Conservation (phyloP, 805 yeast genomes). For the Vanderwaltozyma verrucispora region DNA sequence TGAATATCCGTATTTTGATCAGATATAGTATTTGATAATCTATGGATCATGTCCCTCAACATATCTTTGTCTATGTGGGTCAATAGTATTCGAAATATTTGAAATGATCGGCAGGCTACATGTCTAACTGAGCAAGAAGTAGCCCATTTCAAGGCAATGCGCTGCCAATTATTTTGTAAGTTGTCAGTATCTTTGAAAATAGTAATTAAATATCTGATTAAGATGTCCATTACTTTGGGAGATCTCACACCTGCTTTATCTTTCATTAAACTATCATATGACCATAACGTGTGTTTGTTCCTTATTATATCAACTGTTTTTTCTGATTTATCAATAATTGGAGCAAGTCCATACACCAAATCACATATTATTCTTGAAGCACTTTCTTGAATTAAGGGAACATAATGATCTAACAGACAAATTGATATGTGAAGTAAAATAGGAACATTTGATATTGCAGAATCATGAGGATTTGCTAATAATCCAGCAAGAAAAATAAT, state of each 20-base stretch:
- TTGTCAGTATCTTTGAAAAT: conserved; percentile 42
- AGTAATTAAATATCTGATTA: conserved; percentile 53
- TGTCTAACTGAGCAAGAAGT: conserved; percentile 96
- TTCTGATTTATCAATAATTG: conserved; percentile 42
- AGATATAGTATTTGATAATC: conserved; percentile 85
- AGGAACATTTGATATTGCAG: conserved; percentile 52
- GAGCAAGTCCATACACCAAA: conserved; percentile 51
- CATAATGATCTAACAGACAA: conserved; percentile 79
- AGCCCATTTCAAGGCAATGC: conserved; percentile 82
- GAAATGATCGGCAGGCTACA: conserved; percentile 93
- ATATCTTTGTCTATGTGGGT: conserved; percentile 73
- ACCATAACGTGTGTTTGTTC: conserved; percentile 52
- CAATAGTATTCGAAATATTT: conserved; percentile 76
- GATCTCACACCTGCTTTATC: conserved; percentile 74
- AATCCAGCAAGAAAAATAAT: conserved; percentile 78
- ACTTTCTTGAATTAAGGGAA: conserved; percentile 72
- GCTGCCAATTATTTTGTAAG: conserved; percentile 77
- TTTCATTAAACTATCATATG: conserved; percentile 72
- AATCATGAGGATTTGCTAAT: conserved; percentile 54
- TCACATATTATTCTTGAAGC: conserved; percentile 69
- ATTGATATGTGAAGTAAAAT: conserved; percentile 68
- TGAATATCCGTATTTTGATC: conserved; percentile 86
- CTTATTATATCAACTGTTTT: conserved; percentile 50
- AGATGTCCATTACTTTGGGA: conserved; percentile 72
- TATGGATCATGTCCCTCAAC: conserved; percentile 88